Conservation (phyloP, 257 asterid species). For the Solanum appendiculatum region DNA sequence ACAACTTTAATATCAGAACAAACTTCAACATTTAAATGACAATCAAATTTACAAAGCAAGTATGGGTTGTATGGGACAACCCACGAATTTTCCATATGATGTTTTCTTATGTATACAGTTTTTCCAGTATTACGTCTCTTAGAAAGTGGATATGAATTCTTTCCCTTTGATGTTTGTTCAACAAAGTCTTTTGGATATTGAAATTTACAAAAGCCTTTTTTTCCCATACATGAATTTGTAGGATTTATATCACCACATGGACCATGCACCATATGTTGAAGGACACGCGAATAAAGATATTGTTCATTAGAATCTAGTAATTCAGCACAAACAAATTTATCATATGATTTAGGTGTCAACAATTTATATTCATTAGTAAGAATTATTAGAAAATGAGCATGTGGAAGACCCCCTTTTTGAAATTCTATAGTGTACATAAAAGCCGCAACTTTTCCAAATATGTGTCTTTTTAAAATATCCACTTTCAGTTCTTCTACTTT, state of each 20-base stretch:
- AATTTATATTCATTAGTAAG: not conserved
- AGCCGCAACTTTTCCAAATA: not conserved
- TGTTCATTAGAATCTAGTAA: not conserved
- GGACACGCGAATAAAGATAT: not conserved
- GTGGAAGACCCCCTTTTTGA: not conserved
- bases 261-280: not conserved
- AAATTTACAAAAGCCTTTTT: not conserved
- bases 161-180: not conserved
- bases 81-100: not conserved
- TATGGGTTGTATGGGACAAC: not conserved
- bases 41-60: not conserved
- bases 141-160: not conserved
- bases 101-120: not conserved
- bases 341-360: not conserved
- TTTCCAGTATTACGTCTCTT: not conserved
- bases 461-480: not conserved
- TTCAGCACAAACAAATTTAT: not conserved
- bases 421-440: not conserved
- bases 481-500: not conserved
- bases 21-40: not conserved
- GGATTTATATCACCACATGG: not conserved
- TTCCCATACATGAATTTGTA: not conserved
- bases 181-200: not conserved
- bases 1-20: not conserved
- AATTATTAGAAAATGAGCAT: not conserved